These are phyloP conservation scores for Solanum sejunctum DNA, from an alignment of 257 asterid species.

Conservation along the genomic window DNA sequence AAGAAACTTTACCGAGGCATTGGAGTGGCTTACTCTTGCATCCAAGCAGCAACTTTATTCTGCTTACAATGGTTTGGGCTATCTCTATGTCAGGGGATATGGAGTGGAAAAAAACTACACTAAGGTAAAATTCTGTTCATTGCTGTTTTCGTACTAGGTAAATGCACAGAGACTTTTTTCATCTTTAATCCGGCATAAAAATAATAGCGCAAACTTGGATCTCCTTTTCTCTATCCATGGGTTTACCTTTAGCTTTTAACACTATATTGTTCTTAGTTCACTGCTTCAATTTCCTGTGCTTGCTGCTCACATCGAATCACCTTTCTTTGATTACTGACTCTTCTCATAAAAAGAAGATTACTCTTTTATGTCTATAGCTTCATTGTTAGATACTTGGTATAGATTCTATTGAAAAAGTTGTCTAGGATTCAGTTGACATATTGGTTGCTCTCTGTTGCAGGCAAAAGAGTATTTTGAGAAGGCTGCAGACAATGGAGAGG, in stretches of 20 bases:
- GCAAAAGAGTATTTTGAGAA: conserved; percentile 91
- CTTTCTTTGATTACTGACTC: neutral
- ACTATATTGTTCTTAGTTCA: neutral
- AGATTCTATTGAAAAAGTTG: neutral
- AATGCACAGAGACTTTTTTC: neutral
- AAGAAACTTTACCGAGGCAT: conserved; percentile 83
- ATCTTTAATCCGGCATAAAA: neutral
- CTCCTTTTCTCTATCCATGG: neutral
- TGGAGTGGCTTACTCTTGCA: conserved; percentile 92
- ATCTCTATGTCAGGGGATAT: conserved; percentile 85
- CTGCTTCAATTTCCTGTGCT: neutral
- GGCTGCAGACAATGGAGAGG: conserved; percentile 84
- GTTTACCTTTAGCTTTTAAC: neutral
- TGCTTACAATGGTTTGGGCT: conserved; percentile 97
- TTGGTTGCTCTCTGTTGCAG: conserved; percentile 28
- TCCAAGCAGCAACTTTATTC: conserved; percentile 82
- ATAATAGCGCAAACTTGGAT: neutral
- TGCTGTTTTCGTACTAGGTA: neutral
- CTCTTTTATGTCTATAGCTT: neutral
- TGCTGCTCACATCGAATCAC: neutral
- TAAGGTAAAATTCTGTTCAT: conserved; percentile 33
- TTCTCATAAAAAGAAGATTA: neutral
- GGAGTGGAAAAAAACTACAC: conserved; percentile 92
- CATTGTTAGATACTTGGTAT: neutral
- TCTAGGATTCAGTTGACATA: neutral